Evolutionary conservation across 805 yeast genomes (phyloP), one percentile per base, ranked within the genome.

Genomic region (Maudiozyma pseudohumilis): DNA sequence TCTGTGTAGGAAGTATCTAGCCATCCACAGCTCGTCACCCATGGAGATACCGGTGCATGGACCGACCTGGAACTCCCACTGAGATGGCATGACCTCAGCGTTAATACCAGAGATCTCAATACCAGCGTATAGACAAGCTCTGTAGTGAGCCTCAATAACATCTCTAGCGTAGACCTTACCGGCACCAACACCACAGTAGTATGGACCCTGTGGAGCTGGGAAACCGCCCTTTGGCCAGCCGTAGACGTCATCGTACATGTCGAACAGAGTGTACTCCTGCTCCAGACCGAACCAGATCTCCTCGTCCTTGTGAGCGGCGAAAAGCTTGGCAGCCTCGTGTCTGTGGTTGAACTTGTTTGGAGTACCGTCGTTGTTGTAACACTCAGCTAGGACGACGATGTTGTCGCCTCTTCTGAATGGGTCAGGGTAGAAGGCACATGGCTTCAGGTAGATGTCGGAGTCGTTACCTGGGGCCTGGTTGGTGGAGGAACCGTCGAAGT

Each of bases 181-280:
- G 56, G 96, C 75, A 69, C 98, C 98, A 49, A 92, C 98, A 78
- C 97, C 98, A 75, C 98, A 92, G 80, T 92, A 92, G 82, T 92
- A 92, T 45, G 98, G 98, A 51, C 98, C 98, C 72, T 92, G 98
- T 49, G 98, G 97, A 53, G 95, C 97, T 63, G 98, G 98, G 94
- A 75, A 92, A 47, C 97, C 98, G 55, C 96, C 96, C 73, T 84
- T 80, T 66, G 98, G 98, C 98, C 98, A 92, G 49, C 95, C 97
- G 67, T 88, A 92, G 46, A 82, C 87, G 56, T 80, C 69, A 65
- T 84, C 95, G 56, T 66, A 80, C 64, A 83, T 80, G 66, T 92
- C 98, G 59, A 92, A 84, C 63, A 92, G 69, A 50, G 98, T 92
- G 73, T 92, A 92, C 68, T 92, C 98, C 73, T 92, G 98, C 71